Evolutionary conservation across 805 yeast species (phyloP).

Genomic region (Candida pseudofarinosa): DNA sequence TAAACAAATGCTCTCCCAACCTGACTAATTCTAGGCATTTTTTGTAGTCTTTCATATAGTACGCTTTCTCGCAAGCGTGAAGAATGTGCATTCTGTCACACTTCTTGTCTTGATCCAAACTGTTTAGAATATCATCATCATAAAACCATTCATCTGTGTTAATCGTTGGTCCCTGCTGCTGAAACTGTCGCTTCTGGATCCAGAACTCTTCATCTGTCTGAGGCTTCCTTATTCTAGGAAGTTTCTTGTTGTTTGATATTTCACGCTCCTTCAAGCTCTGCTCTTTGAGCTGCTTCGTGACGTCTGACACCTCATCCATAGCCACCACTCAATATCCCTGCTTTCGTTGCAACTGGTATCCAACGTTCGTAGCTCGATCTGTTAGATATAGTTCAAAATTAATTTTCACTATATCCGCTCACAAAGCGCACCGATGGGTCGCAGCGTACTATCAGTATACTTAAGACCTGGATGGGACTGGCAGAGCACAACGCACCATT

Average conservation of each 20-base stretch:
- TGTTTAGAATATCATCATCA: slow-evolving; percentile 18
- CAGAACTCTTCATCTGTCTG: slow-evolving; percentile 65
- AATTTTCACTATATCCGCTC: no score
- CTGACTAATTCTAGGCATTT: slow-evolving; percentile 47
- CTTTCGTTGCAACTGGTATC: no score
- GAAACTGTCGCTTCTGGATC: slow-evolving; percentile 49
- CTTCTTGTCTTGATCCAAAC: slow-evolving; percentile 35
- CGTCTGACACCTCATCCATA: not conserved
- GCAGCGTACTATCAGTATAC: no score
- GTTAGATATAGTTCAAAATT: no score
- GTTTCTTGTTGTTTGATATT: slow-evolving; percentile 1
- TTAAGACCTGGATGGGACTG: no score
- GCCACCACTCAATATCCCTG: no score
- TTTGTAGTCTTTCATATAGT: slow-evolving; percentile 49
- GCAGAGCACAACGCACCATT: no score
- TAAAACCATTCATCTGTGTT: slow-evolving; percentile 45
- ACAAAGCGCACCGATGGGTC: no score
- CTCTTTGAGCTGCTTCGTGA: not conserved
- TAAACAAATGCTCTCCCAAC: slow-evolving; percentile 30
- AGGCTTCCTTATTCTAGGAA: slow-evolving; percentile 51
- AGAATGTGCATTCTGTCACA: slow-evolving; percentile 52
- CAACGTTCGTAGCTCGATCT: no score
- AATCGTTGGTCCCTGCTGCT: slow-evolving; percentile 52
- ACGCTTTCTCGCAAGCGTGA: slow-evolving; percentile 61
- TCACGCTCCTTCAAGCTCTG: not conserved